Conservation (phyloP, 2,329 filamentous ascomycete genomes). For the Diaporthe humulicola region DNA sequence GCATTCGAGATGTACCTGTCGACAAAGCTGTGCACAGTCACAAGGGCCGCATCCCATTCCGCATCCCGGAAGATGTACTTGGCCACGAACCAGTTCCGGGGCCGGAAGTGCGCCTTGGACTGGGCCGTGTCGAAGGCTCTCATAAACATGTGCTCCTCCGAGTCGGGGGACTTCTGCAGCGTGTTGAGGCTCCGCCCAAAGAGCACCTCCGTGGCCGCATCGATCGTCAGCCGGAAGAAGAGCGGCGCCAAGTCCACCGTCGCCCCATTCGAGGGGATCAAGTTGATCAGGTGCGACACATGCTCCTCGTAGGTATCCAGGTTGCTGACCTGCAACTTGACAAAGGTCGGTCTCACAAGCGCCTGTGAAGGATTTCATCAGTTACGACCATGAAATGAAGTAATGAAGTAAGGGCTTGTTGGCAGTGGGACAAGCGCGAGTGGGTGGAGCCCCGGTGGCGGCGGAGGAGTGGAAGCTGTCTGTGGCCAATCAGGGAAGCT, state of each 20-base stretch:
- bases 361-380: not conserved
- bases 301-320: constrained; percentile 26
- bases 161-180: constrained; percentile 13
- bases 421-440: not conserved
- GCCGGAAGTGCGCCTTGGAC: constrained; percentile 17
- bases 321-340: constrained; percentile 19
- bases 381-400: not conserved
- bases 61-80: constrained; percentile 26
- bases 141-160: constrained; percentile 28
- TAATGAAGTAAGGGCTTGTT: not conserved
- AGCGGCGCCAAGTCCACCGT: constrained; percentile 31
- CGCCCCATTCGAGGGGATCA: constrained; percentile 24
- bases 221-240: constrained; percentile 20
- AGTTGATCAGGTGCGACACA: constrained; percentile 22
- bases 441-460: not conserved
- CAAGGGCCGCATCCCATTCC: constrained; percentile 21
- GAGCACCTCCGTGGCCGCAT: constrained; percentile 19
- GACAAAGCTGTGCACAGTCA: constrained; percentile 27
- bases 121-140: constrained; percentile 19
- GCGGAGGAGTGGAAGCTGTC: not conserved
- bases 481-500: constrained; percentile 12
- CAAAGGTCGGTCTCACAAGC: constrained; percentile 14
- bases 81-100: constrained; percentile 23
- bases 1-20: constrained; percentile 27
- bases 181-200: constrained; percentile 27